A percentile compares a stretch with the other conserved stretches of the same genome.
Evolutionary conservation across 108 stramenopile genomes (phyloP).

Genomic region (Cylindrotheca closterium): DNA sequence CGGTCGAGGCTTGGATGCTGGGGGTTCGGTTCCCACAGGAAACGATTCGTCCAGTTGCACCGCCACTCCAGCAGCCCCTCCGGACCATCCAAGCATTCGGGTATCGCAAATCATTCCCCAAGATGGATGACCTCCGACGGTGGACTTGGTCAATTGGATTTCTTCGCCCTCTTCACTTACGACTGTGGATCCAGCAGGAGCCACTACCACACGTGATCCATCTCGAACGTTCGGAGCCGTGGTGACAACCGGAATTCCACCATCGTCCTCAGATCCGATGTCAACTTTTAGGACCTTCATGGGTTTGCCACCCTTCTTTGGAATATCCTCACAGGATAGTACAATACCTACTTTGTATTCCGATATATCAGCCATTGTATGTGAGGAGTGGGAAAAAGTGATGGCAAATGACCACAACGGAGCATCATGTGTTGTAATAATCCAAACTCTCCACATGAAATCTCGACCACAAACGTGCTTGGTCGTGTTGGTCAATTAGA

Average conservation of each 20-base stretch:
- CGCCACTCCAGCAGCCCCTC: conserved; percentile 75
- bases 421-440: too few species aligned
- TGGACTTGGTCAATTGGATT: conserved; percentile 59
- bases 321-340: conserved; percentile 36
- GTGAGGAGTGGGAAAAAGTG: too few species aligned
- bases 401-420: too few species aligned
- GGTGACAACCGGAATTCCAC: conserved; percentile 73
- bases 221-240: conserved; percentile 76
- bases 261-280: conserved; percentile 41
- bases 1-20: conserved; percentile 70
- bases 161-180: conserved; percentile 61
- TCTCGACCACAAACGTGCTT: too few species aligned
- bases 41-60: conserved; percentile 67
- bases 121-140: conserved; percentile 74
- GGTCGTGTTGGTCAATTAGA: too few species aligned
- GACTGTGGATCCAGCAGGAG: conserved; percentile 63
- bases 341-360: conserved; percentile 84
- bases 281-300: conserved; percentile 40
- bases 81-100: conserved; percentile 85
- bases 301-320: conserved; percentile 49
- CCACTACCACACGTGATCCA: conserved; percentile 71
- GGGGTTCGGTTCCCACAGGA: conserved; percentile 63
- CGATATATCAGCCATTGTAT: conserved; percentile 46
- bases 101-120: conserved; percentile 94
- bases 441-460: too few species aligned